Percentiles rank a stretch among this genome's conserved stretches.
phyloP scores from a whole-genome alignment of 1,139 yeast species.

The Nakaseomyces sp. region DNA sequence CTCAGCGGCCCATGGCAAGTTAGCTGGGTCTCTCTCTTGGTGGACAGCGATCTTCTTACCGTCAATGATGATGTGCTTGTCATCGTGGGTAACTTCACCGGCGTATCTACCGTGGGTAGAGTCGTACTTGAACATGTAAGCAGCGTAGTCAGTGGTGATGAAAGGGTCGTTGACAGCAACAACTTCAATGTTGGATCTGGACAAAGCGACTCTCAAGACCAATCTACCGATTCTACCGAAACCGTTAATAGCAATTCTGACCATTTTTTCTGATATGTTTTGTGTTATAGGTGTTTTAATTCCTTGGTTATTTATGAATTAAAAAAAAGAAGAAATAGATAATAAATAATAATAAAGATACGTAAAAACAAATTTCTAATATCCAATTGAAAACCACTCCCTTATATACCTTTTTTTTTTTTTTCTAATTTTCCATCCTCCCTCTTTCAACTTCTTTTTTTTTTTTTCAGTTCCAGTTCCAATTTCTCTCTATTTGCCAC shows the following conservation, averaged over 20 bases:
- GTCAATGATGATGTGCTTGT: conserved; percentile 53
- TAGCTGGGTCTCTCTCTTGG: conserved; percentile 76
- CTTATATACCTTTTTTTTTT: conserved; percentile 6
- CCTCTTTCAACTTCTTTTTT: neutral
- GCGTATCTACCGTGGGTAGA: conserved; percentile 74
- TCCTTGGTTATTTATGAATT: conserved; percentile 11
- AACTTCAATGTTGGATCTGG: conserved; percentile 61
- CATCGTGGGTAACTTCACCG: conserved; percentile 63
- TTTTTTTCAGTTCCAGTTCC: neutral
- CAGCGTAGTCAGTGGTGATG: conserved; percentile 74
- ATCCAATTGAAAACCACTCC: neutral
- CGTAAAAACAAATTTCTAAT: neutral
- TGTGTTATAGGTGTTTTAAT: conserved; percentile 12
- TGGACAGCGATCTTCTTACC: conserved; percentile 59
- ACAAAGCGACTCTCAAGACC: conserved; percentile 68
- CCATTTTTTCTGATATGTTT: conserved; percentile 30
- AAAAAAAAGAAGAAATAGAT: conserved; percentile 1
- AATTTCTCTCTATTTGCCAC: too few species aligned
- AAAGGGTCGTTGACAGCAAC: conserved; percentile 82
- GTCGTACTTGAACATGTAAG: conserved; percentile 85
- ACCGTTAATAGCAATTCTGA: conserved; percentile 74
- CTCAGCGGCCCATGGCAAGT: conserved; percentile 73
- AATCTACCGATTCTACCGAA: conserved; percentile 86
- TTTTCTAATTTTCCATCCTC: too few species aligned
- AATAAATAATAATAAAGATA: conserved; percentile 1